phyloP scores from a whole-genome alignment of 306 rosid genomes.

The Ammopiptanthus mongolicus region DNA sequence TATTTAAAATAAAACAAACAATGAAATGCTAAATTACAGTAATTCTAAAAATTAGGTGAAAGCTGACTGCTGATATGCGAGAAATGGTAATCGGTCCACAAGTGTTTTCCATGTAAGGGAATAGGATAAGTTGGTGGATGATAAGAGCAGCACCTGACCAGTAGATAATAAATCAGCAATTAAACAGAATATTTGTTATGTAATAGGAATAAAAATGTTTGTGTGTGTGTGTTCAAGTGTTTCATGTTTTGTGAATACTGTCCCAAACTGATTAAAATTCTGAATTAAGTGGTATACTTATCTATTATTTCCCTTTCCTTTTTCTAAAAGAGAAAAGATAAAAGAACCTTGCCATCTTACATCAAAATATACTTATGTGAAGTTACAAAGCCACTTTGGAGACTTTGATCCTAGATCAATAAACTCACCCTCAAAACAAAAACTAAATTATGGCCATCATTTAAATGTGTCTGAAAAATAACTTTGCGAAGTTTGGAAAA shows the following conservation, averaged over 20 bases:
- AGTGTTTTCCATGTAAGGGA: conserved; percentile 46
- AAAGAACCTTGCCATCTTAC: not conserved
- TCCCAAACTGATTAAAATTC: not conserved
- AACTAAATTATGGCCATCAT: not conserved
- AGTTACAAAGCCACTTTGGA: not conserved
- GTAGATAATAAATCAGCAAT: not conserved
- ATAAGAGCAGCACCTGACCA: conserved; percentile 53
- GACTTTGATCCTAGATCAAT: not conserved
- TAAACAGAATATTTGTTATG: not conserved
- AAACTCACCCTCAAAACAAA: not conserved
- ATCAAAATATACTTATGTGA: not conserved
- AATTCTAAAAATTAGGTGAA: not conserved
- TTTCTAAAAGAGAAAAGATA: not conserved
- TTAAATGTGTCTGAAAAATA: not conserved
- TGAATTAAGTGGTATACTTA: not conserved
- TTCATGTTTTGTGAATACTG: not conserved
- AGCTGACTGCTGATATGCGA: conserved; percentile 53
- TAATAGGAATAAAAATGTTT: not conserved
- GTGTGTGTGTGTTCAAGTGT: not conserved
- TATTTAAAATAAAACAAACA: not conserved
- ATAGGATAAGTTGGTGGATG: conserved; percentile 48
- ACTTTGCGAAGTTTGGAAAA: not conserved
- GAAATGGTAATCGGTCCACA: conserved; percentile 44
- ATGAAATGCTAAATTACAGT: not conserved
- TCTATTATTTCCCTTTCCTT: not conserved